Percentiles rank a stretch among this genome's conserved stretches.
Conservation (phyloP, 2,329 filamentous ascomycete species). For the Diplodia corticola region DNA sequence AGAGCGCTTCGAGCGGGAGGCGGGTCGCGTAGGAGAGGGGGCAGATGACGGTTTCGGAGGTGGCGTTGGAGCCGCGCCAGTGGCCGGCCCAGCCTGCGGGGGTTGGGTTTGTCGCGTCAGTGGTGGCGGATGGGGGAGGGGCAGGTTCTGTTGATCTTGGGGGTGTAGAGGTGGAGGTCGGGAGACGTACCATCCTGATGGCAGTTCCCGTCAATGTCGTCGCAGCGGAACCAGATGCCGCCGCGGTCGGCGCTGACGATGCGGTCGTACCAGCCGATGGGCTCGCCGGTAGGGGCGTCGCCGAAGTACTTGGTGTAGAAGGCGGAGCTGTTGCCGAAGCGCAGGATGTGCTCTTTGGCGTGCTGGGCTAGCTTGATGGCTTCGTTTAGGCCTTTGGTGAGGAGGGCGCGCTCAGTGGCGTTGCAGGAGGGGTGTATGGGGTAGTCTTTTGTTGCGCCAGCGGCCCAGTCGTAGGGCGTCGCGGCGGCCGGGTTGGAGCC, state of each 20-base stretch:
- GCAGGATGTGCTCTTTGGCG: constrained; percentile 63
- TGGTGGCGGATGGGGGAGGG: neutral
- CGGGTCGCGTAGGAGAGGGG: constrained; percentile 61
- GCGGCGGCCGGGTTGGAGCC: constrained; percentile 27
- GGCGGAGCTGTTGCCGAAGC: constrained; percentile 57
- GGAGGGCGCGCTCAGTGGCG: constrained; percentile 57
- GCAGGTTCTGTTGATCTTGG: too few species aligned
- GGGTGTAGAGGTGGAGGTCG: neutral
- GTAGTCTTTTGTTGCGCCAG: constrained; percentile 44
- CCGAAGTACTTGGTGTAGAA: constrained; percentile 69
- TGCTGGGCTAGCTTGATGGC: constrained; percentile 59
- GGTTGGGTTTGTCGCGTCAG: too few species aligned
- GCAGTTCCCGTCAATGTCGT: constrained; percentile 68
- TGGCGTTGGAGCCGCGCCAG: constrained; percentile 66
- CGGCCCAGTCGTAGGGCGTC: constrained; percentile 33
- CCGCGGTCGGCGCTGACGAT: constrained; percentile 60
- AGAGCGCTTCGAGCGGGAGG: constrained; percentile 59
- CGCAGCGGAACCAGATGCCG: constrained; percentile 64
- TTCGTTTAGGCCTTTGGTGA: constrained; percentile 60
- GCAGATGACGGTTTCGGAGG: constrained; percentile 69
- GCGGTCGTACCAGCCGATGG: constrained; percentile 63
- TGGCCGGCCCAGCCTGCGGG: constrained; percentile 68
- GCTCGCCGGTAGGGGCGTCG: constrained; percentile 56
- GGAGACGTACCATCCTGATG: constrained; percentile 31
- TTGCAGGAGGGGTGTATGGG: constrained; percentile 68